A percentile compares a stretch with the other conserved stretches of the same genome.
phyloP scores from a whole-genome alignment of 2,329 filamentous ascomycete species.

The Exophiala alcalophila region DNA sequence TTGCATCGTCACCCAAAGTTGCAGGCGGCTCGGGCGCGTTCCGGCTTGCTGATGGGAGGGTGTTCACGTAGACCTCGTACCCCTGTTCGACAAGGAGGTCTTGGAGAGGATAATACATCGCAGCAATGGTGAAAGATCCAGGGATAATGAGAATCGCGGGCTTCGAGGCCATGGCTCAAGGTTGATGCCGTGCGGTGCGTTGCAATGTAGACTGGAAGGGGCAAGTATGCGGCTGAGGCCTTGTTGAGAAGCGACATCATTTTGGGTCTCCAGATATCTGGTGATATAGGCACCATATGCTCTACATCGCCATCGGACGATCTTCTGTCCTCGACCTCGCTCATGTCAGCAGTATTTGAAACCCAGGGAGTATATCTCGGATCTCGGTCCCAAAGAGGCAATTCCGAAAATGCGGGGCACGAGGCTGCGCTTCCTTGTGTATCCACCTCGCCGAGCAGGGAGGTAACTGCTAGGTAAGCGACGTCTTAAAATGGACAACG shows the following conservation, averaged over 20 bases:
- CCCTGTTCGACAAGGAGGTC: background rate
- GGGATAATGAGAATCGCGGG: slow-evolving; percentile 12
- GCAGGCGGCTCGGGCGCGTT: slow-evolving; percentile 29
- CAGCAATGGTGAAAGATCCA: slow-evolving; percentile 7
- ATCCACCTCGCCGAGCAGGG: background rate
- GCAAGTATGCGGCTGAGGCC: background rate
- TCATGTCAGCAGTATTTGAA: too few species aligned
- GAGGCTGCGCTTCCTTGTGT: background rate
- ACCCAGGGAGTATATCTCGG: background rate
- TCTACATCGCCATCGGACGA: background rate
- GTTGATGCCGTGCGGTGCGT: slow-evolving; percentile 1
- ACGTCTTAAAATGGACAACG: too few species aligned
- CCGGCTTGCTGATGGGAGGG: slow-evolving; percentile 12
- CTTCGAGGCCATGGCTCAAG: background rate
- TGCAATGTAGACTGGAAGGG: slow-evolving; percentile 1
- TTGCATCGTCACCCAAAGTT: slow-evolving; percentile 34
- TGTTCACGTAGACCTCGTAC: slow-evolving; percentile 5
- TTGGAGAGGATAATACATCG: slow-evolving; percentile 3
- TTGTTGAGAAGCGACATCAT: slow-evolving; percentile 1
- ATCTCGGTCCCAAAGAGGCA: slow-evolving; percentile 7
- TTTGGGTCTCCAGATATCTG: background rate
- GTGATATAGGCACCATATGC: background rate
- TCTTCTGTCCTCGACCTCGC: too few species aligned
- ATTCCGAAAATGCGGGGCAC: slow-evolving; percentile 7
- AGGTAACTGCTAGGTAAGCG: too few species aligned